Base-by-base conservation (phyloP, 176 grass and related monocot genomes). In the Musa itinerans region DNA sequence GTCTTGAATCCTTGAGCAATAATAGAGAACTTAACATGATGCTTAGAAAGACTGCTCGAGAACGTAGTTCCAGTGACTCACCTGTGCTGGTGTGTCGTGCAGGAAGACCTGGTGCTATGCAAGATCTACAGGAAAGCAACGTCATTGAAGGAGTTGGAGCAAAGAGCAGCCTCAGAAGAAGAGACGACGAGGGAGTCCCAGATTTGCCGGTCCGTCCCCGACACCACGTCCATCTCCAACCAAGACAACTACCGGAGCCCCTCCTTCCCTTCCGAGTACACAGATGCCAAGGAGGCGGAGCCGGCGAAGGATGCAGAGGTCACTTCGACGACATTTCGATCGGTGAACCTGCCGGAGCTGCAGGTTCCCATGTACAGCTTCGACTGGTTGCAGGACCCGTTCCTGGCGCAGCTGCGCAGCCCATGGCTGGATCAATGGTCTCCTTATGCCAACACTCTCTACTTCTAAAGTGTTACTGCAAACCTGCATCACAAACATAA, bases 41-140 rank as follows among this genome's bases (percentile, higher is more conserved):
- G 57, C 10, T 62, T 15, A 15, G 1, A 17, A 3, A 62, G n/a
- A 62, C 17, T 62, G n/a, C 12, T 62, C 17, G 7, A 62, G 34
- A 43, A 43, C 34, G 34, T 43, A 62, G 17, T 62, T 15, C 4
- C 20, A 6, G 20, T 62, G 15, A 62, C 13, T 15, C 20, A 58
- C 55, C 15, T 58, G 11, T 62, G 6, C 57, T 4, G 8, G 20
- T 19, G 15, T n/a, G 20, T 62, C 20, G 13, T 49, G 55, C 81
- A 90, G 85, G 85, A 92, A 66, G 85, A 92, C 72, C 83, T 86
- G 56, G 93, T 96, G 70, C 65, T 96, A 10, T 96, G 93, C 83
- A 96, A 92, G 83, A 86, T 96, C n/a, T 96, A 96, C 65, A 83
- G 85, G 52, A 96, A 96, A 54, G 93, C 93, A 11, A 92, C 86